Evolutionary conservation across 106 monocot genomes (phyloP).

Genomic region (Cymbidium sinense): DNA sequence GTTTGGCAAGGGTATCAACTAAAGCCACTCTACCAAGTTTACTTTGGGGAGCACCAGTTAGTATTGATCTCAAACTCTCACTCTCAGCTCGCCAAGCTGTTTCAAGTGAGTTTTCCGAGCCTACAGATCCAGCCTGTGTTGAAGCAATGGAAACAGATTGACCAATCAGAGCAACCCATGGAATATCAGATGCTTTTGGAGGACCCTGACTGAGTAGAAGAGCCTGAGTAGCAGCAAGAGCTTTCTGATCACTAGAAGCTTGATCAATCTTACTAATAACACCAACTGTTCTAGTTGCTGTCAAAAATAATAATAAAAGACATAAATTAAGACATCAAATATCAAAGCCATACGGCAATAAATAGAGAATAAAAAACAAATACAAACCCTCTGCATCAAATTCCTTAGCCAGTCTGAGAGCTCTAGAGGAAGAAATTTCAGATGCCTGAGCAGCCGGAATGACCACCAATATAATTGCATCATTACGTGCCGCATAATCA

Average conservation of each 20-base stretch:
- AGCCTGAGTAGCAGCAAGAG: conserved; percentile 66
- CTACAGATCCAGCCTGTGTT: conserved; percentile 85
- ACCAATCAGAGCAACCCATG: conserved; percentile 87
- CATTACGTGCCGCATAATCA: conserved; percentile 82
- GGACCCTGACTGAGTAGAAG: conserved; percentile 74
- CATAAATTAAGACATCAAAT: background rate
- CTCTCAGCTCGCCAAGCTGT: conserved; percentile 92
- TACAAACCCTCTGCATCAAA: conserved; percentile 75
- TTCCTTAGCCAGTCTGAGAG: conserved; percentile 73
- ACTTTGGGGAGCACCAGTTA: conserved; percentile 68
- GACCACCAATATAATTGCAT: conserved; percentile 82
- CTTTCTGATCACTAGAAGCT: conserved; percentile 77
- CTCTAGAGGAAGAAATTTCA: conserved; percentile 77
- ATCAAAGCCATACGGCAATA: background rate
- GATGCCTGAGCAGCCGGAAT: conserved; percentile 76
- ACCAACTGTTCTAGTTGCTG: conserved; percentile 82
- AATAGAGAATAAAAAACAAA: background rate
- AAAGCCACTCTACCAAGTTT: conserved; percentile 90
- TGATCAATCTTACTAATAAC: conserved; percentile 94
- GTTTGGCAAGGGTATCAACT: conserved; percentile 75
- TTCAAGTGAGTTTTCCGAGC: conserved; percentile 74
- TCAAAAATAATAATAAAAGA: background rate
- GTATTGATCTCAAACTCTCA: conserved; percentile 73
- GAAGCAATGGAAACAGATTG: conserved; percentile 92
- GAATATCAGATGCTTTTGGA: conserved; percentile 62